Conservation (phyloP, 768 basidiomycete species). For the Lactarius hengduanensis region DNA sequence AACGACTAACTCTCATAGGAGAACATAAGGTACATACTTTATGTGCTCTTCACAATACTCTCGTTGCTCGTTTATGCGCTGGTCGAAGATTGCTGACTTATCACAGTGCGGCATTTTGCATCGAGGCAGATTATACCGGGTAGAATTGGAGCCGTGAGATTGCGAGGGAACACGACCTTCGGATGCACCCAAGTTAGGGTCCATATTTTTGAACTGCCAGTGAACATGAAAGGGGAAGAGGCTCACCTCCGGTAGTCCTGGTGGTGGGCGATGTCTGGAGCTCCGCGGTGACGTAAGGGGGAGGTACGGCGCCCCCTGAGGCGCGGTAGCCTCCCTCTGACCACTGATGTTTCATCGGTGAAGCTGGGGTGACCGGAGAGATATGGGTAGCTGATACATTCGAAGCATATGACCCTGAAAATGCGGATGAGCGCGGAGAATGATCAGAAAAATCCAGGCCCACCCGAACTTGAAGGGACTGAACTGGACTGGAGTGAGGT, state of each 20-base stretch:
- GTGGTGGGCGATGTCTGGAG: not conserved
- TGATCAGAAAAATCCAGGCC: not conserved
- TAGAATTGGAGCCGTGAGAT: not conserved
- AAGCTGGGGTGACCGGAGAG: not conserved
- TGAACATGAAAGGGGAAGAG: not conserved
- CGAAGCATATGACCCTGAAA: not conserved
- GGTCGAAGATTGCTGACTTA: not conserved
- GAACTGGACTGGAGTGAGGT: not conserved
- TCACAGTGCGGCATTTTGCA: conserved; percentile 4
- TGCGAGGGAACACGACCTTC: not conserved
- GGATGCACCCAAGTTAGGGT: not conserved
- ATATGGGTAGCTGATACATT: not conserved
- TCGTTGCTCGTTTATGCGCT: conserved; percentile 1
- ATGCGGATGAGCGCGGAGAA: not conserved
- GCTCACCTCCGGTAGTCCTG: not conserved
- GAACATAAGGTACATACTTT: not conserved
- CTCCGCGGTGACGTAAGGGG: not conserved
- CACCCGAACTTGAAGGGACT: not conserved
- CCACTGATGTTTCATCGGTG: not conserved
- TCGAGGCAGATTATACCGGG: not conserved
- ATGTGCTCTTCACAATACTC: conserved; percentile 12
- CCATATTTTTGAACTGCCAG: not conserved
- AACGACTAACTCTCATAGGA: not conserved
- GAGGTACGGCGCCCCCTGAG: not conserved
- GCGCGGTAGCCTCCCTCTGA: not conserved